These are phyloP conservation scores for Candida xiaguanensis DNA, from an alignment of 805 yeast genomes.

Conservation along the genomic window DNA sequence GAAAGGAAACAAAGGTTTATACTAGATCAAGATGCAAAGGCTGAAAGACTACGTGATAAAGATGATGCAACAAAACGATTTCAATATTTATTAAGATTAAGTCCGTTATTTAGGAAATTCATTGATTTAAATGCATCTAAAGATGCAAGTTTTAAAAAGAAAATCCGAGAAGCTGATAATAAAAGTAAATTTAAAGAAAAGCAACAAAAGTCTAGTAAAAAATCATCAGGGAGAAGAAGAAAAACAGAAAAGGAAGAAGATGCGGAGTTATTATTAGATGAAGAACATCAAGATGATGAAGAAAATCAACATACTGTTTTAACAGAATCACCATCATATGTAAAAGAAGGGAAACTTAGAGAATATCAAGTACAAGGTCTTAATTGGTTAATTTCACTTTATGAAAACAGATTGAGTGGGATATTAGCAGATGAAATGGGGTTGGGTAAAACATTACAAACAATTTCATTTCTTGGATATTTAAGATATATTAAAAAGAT, in stretches of 20 bases:
- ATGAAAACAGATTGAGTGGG: constrained; percentile 87
- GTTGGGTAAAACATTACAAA: constrained; percentile 91
- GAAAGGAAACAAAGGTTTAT: constrained; percentile 48
- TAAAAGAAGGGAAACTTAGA: constrained; percentile 69
- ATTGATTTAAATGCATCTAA: constrained; percentile 60
- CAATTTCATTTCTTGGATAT: constrained; percentile 88
- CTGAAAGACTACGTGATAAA: constrained; percentile 29
- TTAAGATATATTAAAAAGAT: constrained; percentile 72
- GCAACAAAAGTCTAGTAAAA: constrained; percentile 7
- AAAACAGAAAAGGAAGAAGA: constrained; percentile 96
- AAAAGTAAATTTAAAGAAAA: constrained; percentile 38
- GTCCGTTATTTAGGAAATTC: constrained; percentile 66
- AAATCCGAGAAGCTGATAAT: constrained; percentile 55
- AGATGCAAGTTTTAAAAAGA: constrained; percentile 54
- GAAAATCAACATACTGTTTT: constrained; percentile 62
- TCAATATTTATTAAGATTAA: constrained; percentile 60
- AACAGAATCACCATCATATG: constrained; percentile 78
- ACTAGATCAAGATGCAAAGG: constrained; percentile 50
- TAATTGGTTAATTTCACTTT: constrained; percentile 87
- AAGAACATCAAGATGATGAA: constrained; percentile 50
- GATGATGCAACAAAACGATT: constrained; percentile 64
- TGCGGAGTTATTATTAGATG: constrained; percentile 83
- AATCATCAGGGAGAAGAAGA: constrained; percentile 49
- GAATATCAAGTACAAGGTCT: constrained; percentile 94
- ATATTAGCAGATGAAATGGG: constrained; percentile 99